Evolutionary conservation across 164 flowering plant genomes (phyloP).

Genomic region (Chimonanthus praecox): DNA sequence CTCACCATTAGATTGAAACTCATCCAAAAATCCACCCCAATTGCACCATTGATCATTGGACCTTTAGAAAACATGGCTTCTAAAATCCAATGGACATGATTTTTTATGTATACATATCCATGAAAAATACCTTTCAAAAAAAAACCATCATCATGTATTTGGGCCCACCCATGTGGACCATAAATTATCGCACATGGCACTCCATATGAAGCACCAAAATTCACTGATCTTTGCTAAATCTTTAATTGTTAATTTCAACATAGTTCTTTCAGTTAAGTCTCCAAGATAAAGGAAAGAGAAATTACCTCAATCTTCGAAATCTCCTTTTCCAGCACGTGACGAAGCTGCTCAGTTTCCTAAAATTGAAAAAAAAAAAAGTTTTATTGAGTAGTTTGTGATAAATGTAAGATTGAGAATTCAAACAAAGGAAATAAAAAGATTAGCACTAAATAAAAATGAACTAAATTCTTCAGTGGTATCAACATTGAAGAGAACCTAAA

Average conservation of each 20-base stretch:
- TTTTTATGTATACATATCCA: too few species aligned
- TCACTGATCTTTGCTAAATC: neutral
- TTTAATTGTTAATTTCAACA: too few species aligned
- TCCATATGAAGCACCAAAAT: neutral
- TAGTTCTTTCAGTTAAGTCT: neutral
- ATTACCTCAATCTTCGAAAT: slow-evolving; percentile 43
- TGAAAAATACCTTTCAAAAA: too few species aligned
- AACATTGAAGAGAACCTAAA: neutral
- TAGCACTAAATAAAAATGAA: neutral
- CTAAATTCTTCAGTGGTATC: neutral
- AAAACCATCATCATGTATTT: neutral
- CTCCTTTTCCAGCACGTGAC: slow-evolving; percentile 33
- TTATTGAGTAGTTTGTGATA: neutral
- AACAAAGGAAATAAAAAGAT: neutral
- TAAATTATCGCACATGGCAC: too few species aligned
- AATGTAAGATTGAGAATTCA: neutral
- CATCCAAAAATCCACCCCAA: too few species aligned
- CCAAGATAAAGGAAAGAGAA: neutral
- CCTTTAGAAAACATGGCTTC: too few species aligned
- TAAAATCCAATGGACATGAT: neutral
- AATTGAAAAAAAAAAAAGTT: neutral
- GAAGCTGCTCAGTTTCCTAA: slow-evolving; percentile 52
- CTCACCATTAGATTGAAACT: too few species aligned
- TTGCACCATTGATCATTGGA: too few species aligned
- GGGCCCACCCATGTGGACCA: too few species aligned